Base-by-base conservation (phyloP, 176 grass and related monocot species). In the Tuctoria greenei region DNA sequence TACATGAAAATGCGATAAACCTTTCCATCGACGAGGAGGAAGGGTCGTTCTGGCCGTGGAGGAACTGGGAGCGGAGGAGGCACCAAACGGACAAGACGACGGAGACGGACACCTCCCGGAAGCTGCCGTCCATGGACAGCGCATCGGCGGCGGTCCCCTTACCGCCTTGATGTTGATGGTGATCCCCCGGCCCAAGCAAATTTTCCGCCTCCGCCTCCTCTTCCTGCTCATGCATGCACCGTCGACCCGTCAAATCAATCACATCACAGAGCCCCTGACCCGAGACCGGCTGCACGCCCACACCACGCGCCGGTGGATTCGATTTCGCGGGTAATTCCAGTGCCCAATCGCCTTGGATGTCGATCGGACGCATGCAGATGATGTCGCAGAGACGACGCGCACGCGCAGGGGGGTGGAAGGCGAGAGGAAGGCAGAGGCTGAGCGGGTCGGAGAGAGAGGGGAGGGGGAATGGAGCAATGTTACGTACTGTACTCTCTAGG, bases 51-150 rank as follows among this genome's bases (percentile, higher is more conserved):
- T 88, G 86, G 75, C 76, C 80, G 69, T 84, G 64, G 15, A 88
- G 78, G 11, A 91, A 81, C 56, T 80, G 74, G 34, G 74, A 93
- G 61, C 91, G 81, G 75, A 89, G 71, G 80, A 97, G 57, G 66
- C 87, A 97, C 93, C 85, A 93, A 25, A 88, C 55, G 49, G 88
- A 90, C 61, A 97, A 61, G 67, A 86, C 66, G 16, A 90, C 88
- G 24, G 93, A 87, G 37, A 93, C 72, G 3, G 86, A 91, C 74
- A 93, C 69, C 88, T 91, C 86, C 66, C 88, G 86, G 63, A 93
- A 75, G 81, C 83, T 73, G 58, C 77, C 82, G 60, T 89, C 72
- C 87, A 89, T 89, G 82, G 87, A 80, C 59, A 85, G 64, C 70
- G 70, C 74, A 83, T 87, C 79, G 41, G 79, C 34, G 78, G 5